Percentiles rank a stretch among this genome's conserved stretches.
These are phyloP conservation scores for Pseudozyma pruni DNA, from an alignment of 1,284 basidiomycete genomes.

Conservation along the genomic window DNA sequence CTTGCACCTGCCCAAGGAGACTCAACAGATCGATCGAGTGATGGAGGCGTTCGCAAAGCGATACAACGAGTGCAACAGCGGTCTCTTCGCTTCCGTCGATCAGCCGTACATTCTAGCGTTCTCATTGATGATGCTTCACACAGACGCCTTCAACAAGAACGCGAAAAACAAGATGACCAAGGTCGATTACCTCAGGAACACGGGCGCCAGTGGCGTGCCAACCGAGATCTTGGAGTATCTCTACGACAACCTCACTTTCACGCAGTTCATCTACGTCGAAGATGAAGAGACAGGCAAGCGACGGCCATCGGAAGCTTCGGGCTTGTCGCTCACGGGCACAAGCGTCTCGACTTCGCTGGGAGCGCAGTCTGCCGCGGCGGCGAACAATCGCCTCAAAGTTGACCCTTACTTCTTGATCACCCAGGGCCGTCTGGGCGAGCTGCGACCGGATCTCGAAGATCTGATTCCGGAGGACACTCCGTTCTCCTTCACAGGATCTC, in stretches of 20 bases:
- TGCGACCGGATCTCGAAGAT: constrained; percentile 70
- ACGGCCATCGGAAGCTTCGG: constrained; percentile 31
- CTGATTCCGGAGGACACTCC: constrained; percentile 56
- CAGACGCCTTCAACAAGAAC: constrained; percentile 96
- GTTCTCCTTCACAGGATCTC: constrained; percentile 51
- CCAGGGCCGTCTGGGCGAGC: constrained; percentile 77
- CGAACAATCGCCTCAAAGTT: constrained; percentile 73
- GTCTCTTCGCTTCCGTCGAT: constrained; percentile 77
- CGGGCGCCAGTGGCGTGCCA: constrained; percentile 78
- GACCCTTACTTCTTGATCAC: constrained; percentile 91
- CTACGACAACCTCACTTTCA: constrained; percentile 94
- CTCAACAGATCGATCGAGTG: constrained; percentile 97
- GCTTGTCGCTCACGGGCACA: constrained; percentile 4
- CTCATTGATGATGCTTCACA: constrained; percentile 98
- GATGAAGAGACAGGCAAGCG: constrained; percentile 70
- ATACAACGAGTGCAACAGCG: constrained; percentile 86
- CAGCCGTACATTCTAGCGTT: constrained; percentile 97
- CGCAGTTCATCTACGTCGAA: constrained; percentile 93
- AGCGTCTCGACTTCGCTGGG: constrained; percentile 20
- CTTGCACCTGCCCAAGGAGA: constrained; percentile 89
- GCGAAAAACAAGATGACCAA: constrained; percentile 93
- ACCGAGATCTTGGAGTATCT: constrained; percentile 91
- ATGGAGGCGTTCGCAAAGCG: constrained; percentile 92
- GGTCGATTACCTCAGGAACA: constrained; percentile 59
- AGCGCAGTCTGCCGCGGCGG: constrained; percentile 7